These are phyloP conservation scores for Torulaspora microellipsoides DNA, from an alignment of 805 yeast genomes.

Conservation along the genomic window DNA sequence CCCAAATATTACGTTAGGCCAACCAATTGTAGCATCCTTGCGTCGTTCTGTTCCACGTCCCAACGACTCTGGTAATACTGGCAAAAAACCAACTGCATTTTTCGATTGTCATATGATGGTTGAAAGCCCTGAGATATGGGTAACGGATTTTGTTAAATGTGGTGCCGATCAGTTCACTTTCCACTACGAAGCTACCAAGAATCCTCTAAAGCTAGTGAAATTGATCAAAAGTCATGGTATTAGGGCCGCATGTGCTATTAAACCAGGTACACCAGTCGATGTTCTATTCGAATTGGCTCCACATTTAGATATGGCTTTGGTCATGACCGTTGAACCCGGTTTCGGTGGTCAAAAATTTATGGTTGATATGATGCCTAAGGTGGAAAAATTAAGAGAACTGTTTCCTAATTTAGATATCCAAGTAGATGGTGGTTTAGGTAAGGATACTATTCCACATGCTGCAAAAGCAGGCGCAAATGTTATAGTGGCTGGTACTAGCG, in stretches of 20 bases:
- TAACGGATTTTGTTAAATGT: slow-evolving; percentile 81
- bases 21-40: slow-evolving; percentile 77
- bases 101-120: slow-evolving; percentile 99
- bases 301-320: slow-evolving; percentile 85
- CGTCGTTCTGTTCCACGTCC: slow-evolving; percentile 73
- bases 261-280: slow-evolving; percentile 88
- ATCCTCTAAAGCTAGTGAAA: slow-evolving; percentile 69
- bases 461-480: slow-evolving; percentile 98
- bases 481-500: slow-evolving; percentile 95
- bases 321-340: slow-evolving; percentile 99
- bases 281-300: slow-evolving; percentile 72
- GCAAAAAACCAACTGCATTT: slow-evolving; percentile 41
- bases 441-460: slow-evolving; percentile 76
- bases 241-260: slow-evolving; percentile 90
- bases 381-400: slow-evolving; percentile 62
- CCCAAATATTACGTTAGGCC: slow-evolving; percentile 92
- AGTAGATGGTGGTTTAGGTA: slow-evolving; percentile 95
- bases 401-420: slow-evolving; percentile 83
- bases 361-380: slow-evolving; percentile 96
- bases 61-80: slow-evolving; percentile 35
- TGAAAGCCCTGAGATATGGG: slow-evolving; percentile 87
- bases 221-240: slow-evolving; percentile 76
- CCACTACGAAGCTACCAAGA: slow-evolving; percentile 87
- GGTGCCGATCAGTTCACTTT: slow-evolving; percentile 97
- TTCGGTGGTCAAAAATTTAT: slow-evolving; percentile 97